A percentile compares a stretch with the other conserved stretches of the same genome.
Evolutionary conservation across 2,329 filamentous ascomycete genomes (phyloP).

Genomic region (Cladosporium sp.): DNA sequence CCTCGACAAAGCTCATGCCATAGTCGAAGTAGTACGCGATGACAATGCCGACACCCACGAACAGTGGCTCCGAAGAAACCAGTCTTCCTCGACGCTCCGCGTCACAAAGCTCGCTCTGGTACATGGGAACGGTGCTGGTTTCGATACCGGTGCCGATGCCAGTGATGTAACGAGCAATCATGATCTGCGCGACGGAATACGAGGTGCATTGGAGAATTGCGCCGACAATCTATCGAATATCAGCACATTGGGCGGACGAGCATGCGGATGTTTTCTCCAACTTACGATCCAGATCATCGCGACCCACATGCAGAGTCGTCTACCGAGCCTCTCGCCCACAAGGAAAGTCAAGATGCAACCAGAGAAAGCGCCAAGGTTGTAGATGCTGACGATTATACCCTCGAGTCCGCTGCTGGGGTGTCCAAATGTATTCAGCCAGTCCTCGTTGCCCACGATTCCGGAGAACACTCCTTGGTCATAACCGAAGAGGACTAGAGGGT

Average conservation of each 20-base stretch:
- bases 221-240: constrained; percentile 31
- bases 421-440: constrained; percentile 36
- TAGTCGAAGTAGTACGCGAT: constrained; percentile 32
- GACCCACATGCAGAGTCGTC: constrained; percentile 36
- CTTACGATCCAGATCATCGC: constrained; percentile 38
- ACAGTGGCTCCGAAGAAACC: constrained; percentile 30
- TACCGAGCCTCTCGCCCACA: constrained; percentile 32
- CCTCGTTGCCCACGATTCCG: constrained; percentile 36
- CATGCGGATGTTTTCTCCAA: background rate
- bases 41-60: constrained; percentile 27
- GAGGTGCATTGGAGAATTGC: constrained; percentile 42
- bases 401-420: constrained; percentile 33
- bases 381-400: constrained; percentile 39
- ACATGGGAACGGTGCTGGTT: constrained; percentile 42
- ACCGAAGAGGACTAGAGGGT: constrained; percentile 24
- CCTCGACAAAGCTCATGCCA: constrained; percentile 35
- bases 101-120: constrained; percentile 30
- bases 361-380: constrained; percentile 33
- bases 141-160: constrained; percentile 44
- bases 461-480: constrained; percentile 29
- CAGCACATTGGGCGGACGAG: background rate
- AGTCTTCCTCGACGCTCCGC: constrained; percentile 29
- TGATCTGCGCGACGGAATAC: constrained; percentile 39
- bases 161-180: constrained; percentile 43
- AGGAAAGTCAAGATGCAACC: constrained; percentile 35